Evolutionary conservation across 305 asterid species (phyloP).

Genomic region (Plantago coronopus): DNA sequence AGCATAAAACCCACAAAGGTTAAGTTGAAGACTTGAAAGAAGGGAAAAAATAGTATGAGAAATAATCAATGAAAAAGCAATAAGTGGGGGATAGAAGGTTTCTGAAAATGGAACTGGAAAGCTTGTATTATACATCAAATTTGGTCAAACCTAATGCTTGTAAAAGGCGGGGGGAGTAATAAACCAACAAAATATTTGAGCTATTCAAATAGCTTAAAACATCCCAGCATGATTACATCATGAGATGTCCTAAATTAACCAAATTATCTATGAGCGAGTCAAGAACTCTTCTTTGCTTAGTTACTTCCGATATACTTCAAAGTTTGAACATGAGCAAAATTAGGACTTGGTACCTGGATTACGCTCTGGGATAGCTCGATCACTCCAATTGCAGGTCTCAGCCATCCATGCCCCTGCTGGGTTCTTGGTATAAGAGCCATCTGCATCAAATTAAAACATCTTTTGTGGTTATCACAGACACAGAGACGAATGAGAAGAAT

Average conservation of each 20-base stretch:
- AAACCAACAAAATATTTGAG: too few species aligned
- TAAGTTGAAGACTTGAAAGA: too few species aligned
- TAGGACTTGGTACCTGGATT: constrained; percentile 56
- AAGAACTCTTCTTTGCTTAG: constrained; percentile 12
- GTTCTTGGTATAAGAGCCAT: constrained; percentile 90
- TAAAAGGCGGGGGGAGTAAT: background rate
- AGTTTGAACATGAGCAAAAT: constrained; percentile 12
- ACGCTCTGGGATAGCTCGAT: constrained; percentile 89
- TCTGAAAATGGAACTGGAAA: too few species aligned
- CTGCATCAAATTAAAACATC: constrained; percentile 37
- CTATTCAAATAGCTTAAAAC: too few species aligned
- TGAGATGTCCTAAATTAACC: too few species aligned
- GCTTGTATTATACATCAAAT: too few species aligned
- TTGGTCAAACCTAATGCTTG: background rate
- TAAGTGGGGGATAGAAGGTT: too few species aligned
- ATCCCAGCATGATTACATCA: too few species aligned
- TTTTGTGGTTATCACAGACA: constrained; percentile 3
- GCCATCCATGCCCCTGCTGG: constrained; percentile 91
- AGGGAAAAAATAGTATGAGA: too few species aligned
- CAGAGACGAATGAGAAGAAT: background rate
- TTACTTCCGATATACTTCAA: constrained; percentile 19
- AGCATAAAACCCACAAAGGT: too few species aligned
- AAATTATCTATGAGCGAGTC: background rate
- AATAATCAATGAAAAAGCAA: too few species aligned
- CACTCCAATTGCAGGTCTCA: constrained; percentile 98